Conservation (phyloP, 148 eudicot species). For the Vaccinium macrocarpon region DNA sequence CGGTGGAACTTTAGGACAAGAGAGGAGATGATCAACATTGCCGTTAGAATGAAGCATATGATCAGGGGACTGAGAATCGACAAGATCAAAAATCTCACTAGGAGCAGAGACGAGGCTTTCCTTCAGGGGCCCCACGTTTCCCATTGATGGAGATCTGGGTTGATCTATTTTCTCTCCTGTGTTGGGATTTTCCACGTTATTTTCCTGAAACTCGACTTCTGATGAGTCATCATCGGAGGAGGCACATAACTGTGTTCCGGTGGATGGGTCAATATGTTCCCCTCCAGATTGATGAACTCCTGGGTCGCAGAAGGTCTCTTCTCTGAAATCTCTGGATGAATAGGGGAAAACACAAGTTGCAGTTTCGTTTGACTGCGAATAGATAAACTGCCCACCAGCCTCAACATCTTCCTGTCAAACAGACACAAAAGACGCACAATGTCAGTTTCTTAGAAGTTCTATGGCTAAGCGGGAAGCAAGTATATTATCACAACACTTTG, state of each 20-base stretch:
- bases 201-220: conserved; percentile 27
- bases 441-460: neutral
- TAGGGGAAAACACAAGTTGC: conserved; percentile 33
- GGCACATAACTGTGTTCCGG: conserved; percentile 24
- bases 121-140: conserved; percentile 25
- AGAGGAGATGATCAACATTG: conserved; percentile 16
- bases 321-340: conserved; percentile 33
- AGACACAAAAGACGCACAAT: neutral
- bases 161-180: conserved; percentile 24
- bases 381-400: conserved; percentile 29
- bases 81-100: conserved; percentile 41
- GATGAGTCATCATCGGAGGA: conserved; percentile 29
- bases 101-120: conserved; percentile 43
- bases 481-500: neutral
- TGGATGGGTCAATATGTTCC: conserved; percentile 32
- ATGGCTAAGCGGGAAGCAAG: neutral
- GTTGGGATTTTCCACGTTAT: conserved; percentile 10
- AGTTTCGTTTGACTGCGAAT: conserved; percentile 25
- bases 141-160: conserved; percentile 17
- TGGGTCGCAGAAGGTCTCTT: conserved; percentile 29
- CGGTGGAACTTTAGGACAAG: neutral
- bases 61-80: conserved; percentile 33
- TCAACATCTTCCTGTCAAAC: conserved; percentile 52
- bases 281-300: conserved; percentile 22
- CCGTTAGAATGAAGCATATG: conserved; percentile 23